Percentiles rank a stretch among this genome's conserved stretches.
Evolutionary conservation across 441 rosid genomes (phyloP).

Genomic region (Pelargonium myrrhifolium): DNA sequence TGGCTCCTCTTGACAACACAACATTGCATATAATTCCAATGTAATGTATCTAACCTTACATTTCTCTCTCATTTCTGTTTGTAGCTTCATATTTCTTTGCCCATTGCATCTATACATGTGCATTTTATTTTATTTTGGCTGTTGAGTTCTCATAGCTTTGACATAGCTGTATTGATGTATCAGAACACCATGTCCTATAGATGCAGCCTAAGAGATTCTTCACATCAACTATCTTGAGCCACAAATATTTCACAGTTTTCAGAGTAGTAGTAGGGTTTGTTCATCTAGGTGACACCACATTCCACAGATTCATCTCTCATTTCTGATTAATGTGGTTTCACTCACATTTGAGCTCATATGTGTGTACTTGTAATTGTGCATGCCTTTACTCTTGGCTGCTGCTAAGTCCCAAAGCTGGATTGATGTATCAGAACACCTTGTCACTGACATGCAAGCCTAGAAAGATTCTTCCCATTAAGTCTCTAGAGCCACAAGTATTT

Average conservation of each 20-base stretch:
- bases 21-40: not conserved
- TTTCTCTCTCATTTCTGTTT: not conserved
- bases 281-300: not conserved
- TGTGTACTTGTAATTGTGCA: no score
- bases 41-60: constrained; percentile 1
- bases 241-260: not conserved
- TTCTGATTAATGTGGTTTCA: no score
- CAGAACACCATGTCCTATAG: not conserved
- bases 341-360: no score
- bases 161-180: constrained; percentile 8
- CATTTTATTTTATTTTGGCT: no score
- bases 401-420: not conserved
- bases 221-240: not conserved
- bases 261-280: not conserved
- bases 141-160: not conserved
- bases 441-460: not conserved
- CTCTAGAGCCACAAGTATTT: not conserved
- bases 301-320: no score
- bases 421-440: constrained; percentile 2
- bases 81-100: constrained; percentile 4
- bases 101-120: not conserved
- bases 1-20: constrained; percentile 7
- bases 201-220: constrained; percentile 1
- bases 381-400: no score
- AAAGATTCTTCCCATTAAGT: constrained; percentile 1